These are phyloP conservation scores for Prunus salicina DNA, from an alignment of 306 rosid species.

Conservation along the genomic window DNA sequence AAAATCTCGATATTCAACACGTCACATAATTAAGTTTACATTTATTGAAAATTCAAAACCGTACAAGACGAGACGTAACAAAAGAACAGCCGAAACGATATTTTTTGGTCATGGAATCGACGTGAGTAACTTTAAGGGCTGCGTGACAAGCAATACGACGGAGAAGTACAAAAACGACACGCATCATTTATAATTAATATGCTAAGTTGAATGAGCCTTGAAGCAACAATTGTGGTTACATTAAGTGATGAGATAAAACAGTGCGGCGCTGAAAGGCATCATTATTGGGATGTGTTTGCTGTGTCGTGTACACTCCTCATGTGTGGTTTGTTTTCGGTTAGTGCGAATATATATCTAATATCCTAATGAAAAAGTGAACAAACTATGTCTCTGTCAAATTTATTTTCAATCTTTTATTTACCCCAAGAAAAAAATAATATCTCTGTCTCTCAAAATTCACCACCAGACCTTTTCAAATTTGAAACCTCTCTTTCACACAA, in stretches of 20 bases:
- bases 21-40: not conserved
- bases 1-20: rapidly evolving
- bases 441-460: not conserved
- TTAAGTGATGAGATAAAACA: not conserved
- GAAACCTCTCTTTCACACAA: not conserved
- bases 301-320: not conserved
- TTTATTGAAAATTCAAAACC: not conserved
- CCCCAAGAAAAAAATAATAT: not conserved
- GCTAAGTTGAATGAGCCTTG: not conserved
- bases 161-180: not conserved
- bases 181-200: not conserved
- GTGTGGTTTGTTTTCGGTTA: not conserved
- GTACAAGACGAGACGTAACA: not conserved
- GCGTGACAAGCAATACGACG: not conserved
- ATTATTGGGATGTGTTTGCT: no score
- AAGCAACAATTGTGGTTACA: not conserved
- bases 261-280: no score
- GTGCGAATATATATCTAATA: not conserved
- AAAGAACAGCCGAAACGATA: not conserved
- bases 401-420: not conserved
- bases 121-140: not conserved
- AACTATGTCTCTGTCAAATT: not conserved
- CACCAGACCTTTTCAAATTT: not conserved
- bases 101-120: not conserved
- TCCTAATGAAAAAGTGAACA: not conserved